Conservation (phyloP, 768 basidiomycete species). For the Leucosporidium creatinivorum region DNA sequence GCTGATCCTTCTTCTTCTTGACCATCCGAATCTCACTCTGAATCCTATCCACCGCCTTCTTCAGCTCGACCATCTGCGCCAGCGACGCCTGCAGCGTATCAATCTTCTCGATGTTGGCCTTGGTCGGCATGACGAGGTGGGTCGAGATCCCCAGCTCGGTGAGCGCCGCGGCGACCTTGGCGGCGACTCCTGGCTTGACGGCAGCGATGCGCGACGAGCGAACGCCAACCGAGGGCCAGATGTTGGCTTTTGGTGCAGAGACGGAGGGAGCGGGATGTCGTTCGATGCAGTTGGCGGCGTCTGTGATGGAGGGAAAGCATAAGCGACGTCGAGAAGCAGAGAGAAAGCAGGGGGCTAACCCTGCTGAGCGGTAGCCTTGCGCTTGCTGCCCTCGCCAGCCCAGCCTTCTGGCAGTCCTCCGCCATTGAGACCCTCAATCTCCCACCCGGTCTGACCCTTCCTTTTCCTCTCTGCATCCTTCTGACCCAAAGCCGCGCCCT, state of each 20-base stretch:
- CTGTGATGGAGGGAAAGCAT: constrained; percentile 28
- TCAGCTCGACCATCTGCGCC: constrained; percentile 62
- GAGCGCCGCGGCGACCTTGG: constrained; percentile 69
- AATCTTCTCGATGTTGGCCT: constrained; percentile 64
- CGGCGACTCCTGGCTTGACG: constrained; percentile 65
- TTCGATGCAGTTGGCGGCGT: constrained; percentile 37
- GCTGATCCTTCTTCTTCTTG: constrained; percentile 40
- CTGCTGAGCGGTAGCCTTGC: constrained; percentile 25
- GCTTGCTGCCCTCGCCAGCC: constrained; percentile 30
- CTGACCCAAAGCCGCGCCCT: constrained; percentile 18
- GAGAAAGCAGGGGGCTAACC: constrained; percentile 8
- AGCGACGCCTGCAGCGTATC: constrained; percentile 69
- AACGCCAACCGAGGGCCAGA: constrained; percentile 57
- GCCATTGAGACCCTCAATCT: constrained; percentile 21
- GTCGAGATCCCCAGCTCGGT: constrained; percentile 66
- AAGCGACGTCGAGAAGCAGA: constrained; percentile 34
- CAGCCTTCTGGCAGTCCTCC: constrained; percentile 32
- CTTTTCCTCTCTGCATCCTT: background rate
- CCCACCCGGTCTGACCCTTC: constrained; percentile 37
- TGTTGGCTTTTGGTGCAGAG: constrained; percentile 17
- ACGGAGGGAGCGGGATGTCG: constrained; percentile 34
- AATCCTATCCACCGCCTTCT: constrained; percentile 73
- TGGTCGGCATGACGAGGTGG: constrained; percentile 89
- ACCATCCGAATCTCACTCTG: constrained; percentile 75
- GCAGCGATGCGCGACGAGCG: constrained; percentile 78